Evolutionary conservation across 805 yeast genomes (phyloP).

Genomic region (Candida mattraensis): DNA sequence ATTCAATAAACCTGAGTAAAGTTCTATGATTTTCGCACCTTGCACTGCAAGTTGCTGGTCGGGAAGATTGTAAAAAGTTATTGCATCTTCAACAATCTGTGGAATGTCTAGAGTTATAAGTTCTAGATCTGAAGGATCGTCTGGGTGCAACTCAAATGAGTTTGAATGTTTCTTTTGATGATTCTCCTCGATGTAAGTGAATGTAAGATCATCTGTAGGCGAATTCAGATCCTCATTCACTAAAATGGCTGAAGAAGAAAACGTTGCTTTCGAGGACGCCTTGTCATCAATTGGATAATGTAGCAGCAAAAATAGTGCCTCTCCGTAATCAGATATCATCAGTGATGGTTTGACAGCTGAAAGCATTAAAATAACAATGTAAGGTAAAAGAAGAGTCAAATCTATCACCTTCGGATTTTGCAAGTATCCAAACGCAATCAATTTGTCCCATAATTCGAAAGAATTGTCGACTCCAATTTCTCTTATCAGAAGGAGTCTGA

Average conservation of each 20-base stretch:
- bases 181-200: conserved; percentile 27
- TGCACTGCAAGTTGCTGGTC: conserved; percentile 12
- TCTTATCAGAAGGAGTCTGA: conserved; percentile 45
- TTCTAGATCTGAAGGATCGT: conserved; percentile 1
- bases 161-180: conserved; percentile 15
- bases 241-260: conserved; percentile 17
- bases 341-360: conserved; percentile 44
- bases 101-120: conserved; percentile 13
- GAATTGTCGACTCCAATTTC: conserved; percentile 43
- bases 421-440: conserved; percentile 35
- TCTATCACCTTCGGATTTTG: conserved; percentile 15
- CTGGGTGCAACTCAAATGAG: conserved; percentile 9
- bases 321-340: conserved; percentile 51
- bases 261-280: conserved; percentile 1
- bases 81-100: conserved; percentile 21
- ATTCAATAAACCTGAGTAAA: conserved; percentile 23
- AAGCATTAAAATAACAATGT: conserved; percentile 42
- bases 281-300: conserved; percentile 43
- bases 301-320: conserved; percentile 46
- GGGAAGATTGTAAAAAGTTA: conserved; percentile 16
- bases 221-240: conserved; percentile 13
- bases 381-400: conserved; percentile 39
- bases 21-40: conserved; percentile 19
- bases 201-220: conserved; percentile 15
- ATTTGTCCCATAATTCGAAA: conserved; percentile 49